Percentiles rank a stretch among this genome's conserved stretches.
These are phyloP conservation scores for Apiotrichum gamsii DNA, from an alignment of 1,284 basidiomycete species.

Conservation along the genomic window DNA sequence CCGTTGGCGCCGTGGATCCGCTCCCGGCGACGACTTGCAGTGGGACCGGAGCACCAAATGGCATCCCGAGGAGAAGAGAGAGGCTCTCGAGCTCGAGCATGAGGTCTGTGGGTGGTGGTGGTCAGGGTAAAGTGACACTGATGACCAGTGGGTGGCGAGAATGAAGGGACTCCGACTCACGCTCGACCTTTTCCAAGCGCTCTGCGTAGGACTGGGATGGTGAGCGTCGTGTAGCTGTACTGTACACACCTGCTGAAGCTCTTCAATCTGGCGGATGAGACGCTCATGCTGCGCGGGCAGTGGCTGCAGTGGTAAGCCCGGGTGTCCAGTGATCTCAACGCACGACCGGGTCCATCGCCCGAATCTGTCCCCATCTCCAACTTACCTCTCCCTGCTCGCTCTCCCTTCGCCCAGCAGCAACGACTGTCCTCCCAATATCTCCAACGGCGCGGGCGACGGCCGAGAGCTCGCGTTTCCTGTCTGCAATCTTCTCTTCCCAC, in stretches of 20 bases:
- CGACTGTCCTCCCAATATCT: slow-evolving; percentile 30
- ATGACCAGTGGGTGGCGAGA: slow-evolving; percentile 3
- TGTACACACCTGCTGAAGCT: slow-evolving; percentile 29
- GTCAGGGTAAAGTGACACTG: too few relatives aligned
- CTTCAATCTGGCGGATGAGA: slow-evolving; percentile 28
- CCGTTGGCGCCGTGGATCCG: not conserved
- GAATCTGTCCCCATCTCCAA: not conserved
- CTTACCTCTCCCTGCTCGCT: slow-evolving; percentile 31
- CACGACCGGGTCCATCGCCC: too few relatives aligned
- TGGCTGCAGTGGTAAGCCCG: slow-evolving; percentile 22
- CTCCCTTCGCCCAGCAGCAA: slow-evolving; percentile 24
- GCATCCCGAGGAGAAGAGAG: slow-evolving; percentile 34
- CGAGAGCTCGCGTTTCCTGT: slow-evolving; percentile 24
- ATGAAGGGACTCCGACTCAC: slow-evolving; percentile 9
- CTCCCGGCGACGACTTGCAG: slow-evolving; percentile 17
- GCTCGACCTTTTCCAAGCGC: slow-evolving; percentile 29
- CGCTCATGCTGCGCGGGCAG: slow-evolving; percentile 35
- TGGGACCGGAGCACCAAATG: slow-evolving; percentile 33
- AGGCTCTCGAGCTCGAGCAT: slow-evolving; percentile 23
- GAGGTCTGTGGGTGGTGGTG: slow-evolving; percentile 11
- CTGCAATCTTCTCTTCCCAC: slow-evolving; percentile 33
- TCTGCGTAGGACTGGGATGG: slow-evolving; percentile 33
- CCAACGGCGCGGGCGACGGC: slow-evolving; percentile 35
- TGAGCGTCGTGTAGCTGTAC: not conserved
- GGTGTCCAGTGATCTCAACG: too few relatives aligned